phyloP scores from a whole-genome alignment of 2,329 filamentous ascomycete species.

The Microcera coccophila region DNA sequence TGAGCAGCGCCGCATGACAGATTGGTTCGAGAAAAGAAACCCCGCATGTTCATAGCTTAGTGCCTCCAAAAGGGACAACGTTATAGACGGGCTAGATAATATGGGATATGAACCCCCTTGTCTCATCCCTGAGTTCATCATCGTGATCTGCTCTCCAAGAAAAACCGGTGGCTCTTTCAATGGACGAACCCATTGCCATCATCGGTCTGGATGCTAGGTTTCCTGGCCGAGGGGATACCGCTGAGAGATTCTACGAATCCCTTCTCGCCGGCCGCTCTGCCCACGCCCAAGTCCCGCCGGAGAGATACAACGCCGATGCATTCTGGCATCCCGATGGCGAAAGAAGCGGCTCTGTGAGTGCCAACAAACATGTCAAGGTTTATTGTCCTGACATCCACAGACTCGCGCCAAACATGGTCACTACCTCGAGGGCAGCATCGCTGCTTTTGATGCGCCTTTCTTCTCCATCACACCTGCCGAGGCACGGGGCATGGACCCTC shows the following conservation, averaged over 20 bases:
- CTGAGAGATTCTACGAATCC: background rate
- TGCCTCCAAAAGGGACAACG: too few relatives aligned
- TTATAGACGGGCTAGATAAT: too few relatives aligned
- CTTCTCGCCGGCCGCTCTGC: background rate
- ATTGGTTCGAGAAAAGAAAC: background rate
- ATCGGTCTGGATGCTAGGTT: background rate
- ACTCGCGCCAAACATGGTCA: slow-evolving; percentile 16
- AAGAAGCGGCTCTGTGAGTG: background rate
- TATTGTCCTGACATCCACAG: background rate
- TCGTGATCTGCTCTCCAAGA: too few relatives aligned
- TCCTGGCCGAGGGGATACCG: background rate
- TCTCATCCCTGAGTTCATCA: too few relatives aligned
- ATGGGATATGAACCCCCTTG: too few relatives aligned
- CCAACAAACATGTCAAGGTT: background rate
- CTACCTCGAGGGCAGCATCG: slow-evolving; percentile 33
- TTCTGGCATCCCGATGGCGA: background rate
- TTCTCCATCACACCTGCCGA: slow-evolving; percentile 26
- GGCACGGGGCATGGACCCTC: slow-evolving; percentile 2
- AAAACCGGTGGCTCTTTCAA: too few relatives aligned
- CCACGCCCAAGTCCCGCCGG: background rate
- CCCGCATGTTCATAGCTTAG: background rate
- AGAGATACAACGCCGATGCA: background rate
- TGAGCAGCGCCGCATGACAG: background rate
- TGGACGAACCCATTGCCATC: background rate
- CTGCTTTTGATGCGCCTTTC: slow-evolving; percentile 37